Evolutionary conservation across 2,329 filamentous ascomycete genomes (phyloP).

Genomic region (Colletotrichum eleusines): DNA sequence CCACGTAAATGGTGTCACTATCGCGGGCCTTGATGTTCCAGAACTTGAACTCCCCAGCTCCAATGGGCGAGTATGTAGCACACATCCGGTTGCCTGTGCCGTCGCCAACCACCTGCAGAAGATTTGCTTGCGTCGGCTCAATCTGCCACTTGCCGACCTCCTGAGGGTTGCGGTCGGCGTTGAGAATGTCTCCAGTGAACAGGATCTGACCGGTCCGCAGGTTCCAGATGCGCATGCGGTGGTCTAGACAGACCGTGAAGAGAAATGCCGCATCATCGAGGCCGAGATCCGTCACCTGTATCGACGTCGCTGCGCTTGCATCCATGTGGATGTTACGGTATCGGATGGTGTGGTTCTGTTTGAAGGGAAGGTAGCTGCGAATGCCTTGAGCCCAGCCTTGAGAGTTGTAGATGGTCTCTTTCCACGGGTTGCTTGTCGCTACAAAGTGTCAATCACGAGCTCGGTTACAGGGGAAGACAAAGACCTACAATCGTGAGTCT

Average conservation of each 20-base stretch:
- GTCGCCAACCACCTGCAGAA: slow-evolving; percentile 78
- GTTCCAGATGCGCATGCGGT: slow-evolving; percentile 91
- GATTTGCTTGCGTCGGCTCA: slow-evolving; percentile 80
- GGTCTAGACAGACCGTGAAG: slow-evolving; percentile 90
- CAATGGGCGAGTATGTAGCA: slow-evolving; percentile 88
- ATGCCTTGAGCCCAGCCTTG: slow-evolving; percentile 78
- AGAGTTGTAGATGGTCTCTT: slow-evolving; percentile 79
- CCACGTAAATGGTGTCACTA: slow-evolving; percentile 72
- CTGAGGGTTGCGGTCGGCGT: slow-evolving; percentile 73
- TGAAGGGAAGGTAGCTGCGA: slow-evolving; percentile 75
- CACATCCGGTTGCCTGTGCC: slow-evolving; percentile 68
- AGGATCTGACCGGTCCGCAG: slow-evolving; percentile 82
- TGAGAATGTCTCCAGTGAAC: slow-evolving; percentile 81
- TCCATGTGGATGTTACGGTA: slow-evolving; percentile 76
- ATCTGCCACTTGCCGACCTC: slow-evolving; percentile 81
- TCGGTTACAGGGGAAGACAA: not conserved
- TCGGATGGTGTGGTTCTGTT: slow-evolving; percentile 71
- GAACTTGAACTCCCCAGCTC: slow-evolving; percentile 93
- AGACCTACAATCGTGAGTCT: slow-evolving; percentile 59
- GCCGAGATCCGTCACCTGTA: slow-evolving; percentile 65
- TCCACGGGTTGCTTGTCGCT: slow-evolving; percentile 65
- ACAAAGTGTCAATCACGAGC: slow-evolving; percentile 42
- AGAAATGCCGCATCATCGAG: slow-evolving; percentile 65
- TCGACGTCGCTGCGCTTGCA: slow-evolving; percentile 74
- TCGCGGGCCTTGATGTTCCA: slow-evolving; percentile 80